phyloP scores from a whole-genome alignment of 805 yeast species.

The Ogataea thermomethanolica region DNA sequence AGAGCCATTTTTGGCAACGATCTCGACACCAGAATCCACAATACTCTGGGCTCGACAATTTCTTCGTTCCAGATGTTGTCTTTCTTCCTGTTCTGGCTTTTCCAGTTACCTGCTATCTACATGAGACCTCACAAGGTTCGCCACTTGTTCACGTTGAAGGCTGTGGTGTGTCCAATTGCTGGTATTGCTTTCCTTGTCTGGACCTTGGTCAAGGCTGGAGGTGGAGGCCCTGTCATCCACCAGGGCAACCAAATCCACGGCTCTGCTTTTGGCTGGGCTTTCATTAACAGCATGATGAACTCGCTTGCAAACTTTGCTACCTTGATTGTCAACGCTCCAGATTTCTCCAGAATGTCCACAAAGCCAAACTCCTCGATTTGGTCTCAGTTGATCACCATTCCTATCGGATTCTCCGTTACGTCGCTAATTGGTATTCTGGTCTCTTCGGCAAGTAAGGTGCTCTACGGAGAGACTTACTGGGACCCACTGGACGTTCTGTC shows the following conservation, averaged over 20 bases:
- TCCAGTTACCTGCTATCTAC: constrained; percentile 75
- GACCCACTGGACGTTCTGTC: constrained; percentile 75
- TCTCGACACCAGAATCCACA: constrained; percentile 57
- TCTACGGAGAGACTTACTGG: constrained; percentile 76
- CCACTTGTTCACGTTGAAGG: constrained; percentile 80
- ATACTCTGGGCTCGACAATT: constrained; percentile 52
- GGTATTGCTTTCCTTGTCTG: constrained; percentile 81
- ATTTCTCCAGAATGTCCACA: constrained; percentile 78
- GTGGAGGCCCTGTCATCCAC: constrained; percentile 69
- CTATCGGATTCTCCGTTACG: constrained; percentile 74
- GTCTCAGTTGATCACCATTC: constrained; percentile 65
- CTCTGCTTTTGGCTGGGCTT: constrained; percentile 75
- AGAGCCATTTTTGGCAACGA: constrained; percentile 70
- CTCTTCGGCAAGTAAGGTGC: constrained; percentile 67
- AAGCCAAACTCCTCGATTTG: constrained; percentile 48
- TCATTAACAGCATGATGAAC: constrained; percentile 73
- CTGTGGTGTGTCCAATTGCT: constrained; percentile 75
- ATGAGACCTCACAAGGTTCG: constrained; percentile 79
- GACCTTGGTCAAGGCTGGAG: constrained; percentile 78
- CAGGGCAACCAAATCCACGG: constrained; percentile 53
- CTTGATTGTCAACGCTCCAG: constrained; percentile 84
- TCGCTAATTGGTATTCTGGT: constrained; percentile 83
- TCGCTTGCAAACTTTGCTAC: constrained; percentile 85
- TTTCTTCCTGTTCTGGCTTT: constrained; percentile 80
- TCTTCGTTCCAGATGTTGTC: constrained; percentile 70